Conservation (phyloP, 768 basidiomycete species). For the Mycena latifolia region DNA sequence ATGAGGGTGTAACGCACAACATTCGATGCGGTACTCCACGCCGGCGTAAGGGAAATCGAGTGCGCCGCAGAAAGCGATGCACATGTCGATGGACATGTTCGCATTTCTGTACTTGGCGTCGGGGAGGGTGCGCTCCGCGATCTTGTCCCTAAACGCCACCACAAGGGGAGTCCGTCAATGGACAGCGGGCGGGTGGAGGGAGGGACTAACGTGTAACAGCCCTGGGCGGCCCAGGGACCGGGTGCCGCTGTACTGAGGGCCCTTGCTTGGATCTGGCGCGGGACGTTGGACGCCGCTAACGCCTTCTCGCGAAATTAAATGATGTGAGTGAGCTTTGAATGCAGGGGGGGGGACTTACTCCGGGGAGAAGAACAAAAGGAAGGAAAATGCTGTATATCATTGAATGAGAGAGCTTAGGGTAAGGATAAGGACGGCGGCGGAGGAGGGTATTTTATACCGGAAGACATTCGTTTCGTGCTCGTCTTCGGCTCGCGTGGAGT, state of each 20-base stretch:
- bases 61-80: neutral
- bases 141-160: neutral
- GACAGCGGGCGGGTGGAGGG: neutral
- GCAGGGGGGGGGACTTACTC: neutral
- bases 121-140: neutral
- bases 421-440: neutral
- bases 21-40: slow-evolving; percentile 6
- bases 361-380: neutral
- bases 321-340: too few relatives aligned
- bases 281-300: neutral
- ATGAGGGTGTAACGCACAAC: slow-evolving; percentile 2
- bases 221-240: neutral
- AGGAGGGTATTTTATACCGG: neutral
- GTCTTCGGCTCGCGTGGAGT: slow-evolving; percentile 5
- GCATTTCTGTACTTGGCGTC: neutral
- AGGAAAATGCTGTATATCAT: neutral
- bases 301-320: slow-evolving; percentile 6
- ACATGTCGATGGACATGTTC: slow-evolving; percentile 5
- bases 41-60: neutral
- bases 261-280: neutral
- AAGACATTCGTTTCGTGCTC: neutral
- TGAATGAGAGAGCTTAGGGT: neutral
- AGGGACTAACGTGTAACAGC: neutral
- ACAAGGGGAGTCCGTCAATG: neutral
- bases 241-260: neutral